Base-by-base conservation (phyloP, 768 basidiomycete genomes). In the Phaeotremella skinneri region DNA sequence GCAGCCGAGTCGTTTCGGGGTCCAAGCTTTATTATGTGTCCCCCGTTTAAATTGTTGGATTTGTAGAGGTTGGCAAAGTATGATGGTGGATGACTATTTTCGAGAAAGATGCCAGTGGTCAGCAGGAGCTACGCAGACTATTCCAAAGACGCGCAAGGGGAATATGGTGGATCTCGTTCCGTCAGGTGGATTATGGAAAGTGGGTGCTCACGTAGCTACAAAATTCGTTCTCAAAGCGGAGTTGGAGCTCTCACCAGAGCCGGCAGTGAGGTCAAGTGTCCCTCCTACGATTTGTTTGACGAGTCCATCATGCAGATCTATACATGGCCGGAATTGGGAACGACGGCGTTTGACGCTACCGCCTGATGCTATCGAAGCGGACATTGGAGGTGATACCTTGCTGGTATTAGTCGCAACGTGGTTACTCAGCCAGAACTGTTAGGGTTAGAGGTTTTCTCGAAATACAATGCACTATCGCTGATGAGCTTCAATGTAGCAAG, bases 261-360 rank as follows among this genome's bases (percentile, higher is more conserved):
- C 23, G 11, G 13, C 43, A 11, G 42, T 56, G 6, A 74, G 43
- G 20, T 88, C 89, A 29, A 99, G 82, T 3, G 91, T 93, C 2
- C 93, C 91, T 42, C 96, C 96, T 14, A 99, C 90, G 55, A 99
- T 97, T 79, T 99, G 96, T 79, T 98, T 98, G 58, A 99, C 96
- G 69, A 91, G 82, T 4, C 96, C 96, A 59, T 87, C 83, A 78
- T 99, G 96, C 16, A 99, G 83, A 78, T 99, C 96, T 68, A 99
- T 97, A 75, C 96, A 99, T 20, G 96, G 96, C 56, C 87, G 82
- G 80, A 96, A 94, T 31, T 68, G 69, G 17, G 70, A 72, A 9
- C 63, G 53, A 39, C 64, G 25, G 34, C 65, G 34, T 20, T 6
- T 5, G 30, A 50, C n/a, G n/a, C n/a, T n/a, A n/a, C n/a, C n/a